These are phyloP conservation scores for Glycine soja DNA, from an alignment of 306 rosid genomes.

Conservation along the genomic window DNA sequence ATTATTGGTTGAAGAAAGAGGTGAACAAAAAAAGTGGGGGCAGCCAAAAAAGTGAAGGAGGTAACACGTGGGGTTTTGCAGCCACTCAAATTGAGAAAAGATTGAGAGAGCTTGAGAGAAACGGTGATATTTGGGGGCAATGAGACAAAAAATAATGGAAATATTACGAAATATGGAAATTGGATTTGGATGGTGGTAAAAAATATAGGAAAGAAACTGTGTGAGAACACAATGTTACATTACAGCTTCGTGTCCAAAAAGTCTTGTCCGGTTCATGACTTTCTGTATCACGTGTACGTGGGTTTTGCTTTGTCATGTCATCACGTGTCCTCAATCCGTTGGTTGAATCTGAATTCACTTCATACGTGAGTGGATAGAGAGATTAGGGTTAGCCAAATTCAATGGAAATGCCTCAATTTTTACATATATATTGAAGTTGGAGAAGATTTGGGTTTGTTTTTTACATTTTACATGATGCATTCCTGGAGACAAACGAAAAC, in stretches of 20 bases:
- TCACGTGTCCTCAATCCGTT: too few relatives aligned
- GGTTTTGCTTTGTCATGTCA: background rate
- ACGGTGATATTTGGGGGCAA: constrained; percentile 24
- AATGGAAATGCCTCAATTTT: too few relatives aligned
- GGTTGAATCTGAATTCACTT: too few relatives aligned
- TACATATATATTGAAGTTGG: too few relatives aligned
- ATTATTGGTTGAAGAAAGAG: constrained; percentile 29
- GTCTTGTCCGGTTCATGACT: background rate
- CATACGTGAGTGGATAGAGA: too few relatives aligned
- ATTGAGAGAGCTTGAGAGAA: background rate
- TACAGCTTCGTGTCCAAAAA: background rate
- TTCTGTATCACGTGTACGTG: background rate
- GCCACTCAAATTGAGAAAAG: constrained; percentile 35
- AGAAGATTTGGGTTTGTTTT: too few relatives aligned
- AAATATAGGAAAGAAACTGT: background rate
- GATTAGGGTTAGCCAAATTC: too few relatives aligned
- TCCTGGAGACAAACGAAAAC: too few relatives aligned
- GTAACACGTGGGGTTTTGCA: constrained; percentile 43
- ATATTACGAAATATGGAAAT: background rate
- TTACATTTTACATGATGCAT: too few relatives aligned
- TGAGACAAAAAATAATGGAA: background rate
- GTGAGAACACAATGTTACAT: background rate
- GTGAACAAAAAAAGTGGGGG: background rate
- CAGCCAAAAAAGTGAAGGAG: constrained; percentile 34
- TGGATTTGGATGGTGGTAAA: constrained; percentile 39